Percentiles rank a stretch among this genome's conserved stretches.
phyloP scores from a whole-genome alignment of 352 stramenopile species.

The Globisporangium yorkense region DNA sequence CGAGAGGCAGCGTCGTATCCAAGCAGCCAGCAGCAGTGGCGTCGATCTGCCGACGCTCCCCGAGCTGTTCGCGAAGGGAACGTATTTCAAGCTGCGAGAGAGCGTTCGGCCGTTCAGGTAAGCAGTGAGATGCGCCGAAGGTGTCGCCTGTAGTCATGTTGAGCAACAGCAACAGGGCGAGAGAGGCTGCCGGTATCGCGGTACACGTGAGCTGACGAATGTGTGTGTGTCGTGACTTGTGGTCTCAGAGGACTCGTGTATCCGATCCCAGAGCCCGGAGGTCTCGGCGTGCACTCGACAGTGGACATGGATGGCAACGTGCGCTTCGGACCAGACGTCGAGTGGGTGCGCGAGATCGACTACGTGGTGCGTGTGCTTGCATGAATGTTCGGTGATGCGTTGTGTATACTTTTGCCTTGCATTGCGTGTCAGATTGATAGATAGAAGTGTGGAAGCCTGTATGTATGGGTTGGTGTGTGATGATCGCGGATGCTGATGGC shows the following conservation, averaged over 20 bases:
- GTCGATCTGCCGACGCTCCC: constrained; percentile 25
- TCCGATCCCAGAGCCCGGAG: constrained; percentile 91
- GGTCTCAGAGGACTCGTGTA: constrained; percentile 89
- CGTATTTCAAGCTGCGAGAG: constrained; percentile 90
- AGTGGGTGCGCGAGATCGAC: constrained; percentile 91
- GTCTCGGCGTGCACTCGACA: constrained; percentile 95
- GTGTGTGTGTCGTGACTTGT: neutral
- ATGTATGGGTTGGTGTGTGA: neutral
- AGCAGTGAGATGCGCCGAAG: no score
- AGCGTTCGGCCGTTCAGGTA: constrained; percentile 56
- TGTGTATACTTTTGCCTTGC: no score
- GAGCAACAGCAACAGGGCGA: neutral
- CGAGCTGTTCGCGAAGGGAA: constrained; percentile 91
- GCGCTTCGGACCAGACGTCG: constrained; percentile 95
- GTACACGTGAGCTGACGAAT: no score
- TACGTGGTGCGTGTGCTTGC: constrained; percentile 48
- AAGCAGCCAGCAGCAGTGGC: neutral
- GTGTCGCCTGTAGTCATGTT: neutral
- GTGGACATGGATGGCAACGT: constrained; percentile 89
- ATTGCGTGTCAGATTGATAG: no score
- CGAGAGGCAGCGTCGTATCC: no score
- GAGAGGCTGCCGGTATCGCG: no score
- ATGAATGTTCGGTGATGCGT: no score
- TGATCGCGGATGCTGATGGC: neutral
- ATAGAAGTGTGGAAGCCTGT: no score